Conservation (phyloP, 2,329 filamentous ascomycete species). For the Apiospora arundinis region DNA sequence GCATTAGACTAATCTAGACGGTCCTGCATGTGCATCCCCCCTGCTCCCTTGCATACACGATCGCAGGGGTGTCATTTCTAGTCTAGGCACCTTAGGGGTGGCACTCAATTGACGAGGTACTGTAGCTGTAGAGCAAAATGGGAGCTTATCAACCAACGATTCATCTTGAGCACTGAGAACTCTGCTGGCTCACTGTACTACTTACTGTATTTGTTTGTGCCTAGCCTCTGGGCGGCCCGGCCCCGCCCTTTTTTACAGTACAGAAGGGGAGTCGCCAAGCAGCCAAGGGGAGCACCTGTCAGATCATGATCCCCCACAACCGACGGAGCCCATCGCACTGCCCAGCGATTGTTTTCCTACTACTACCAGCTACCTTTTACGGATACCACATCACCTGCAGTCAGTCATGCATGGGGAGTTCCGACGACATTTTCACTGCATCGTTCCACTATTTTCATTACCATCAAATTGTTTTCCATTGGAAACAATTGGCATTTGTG, state of each 20-base stretch:
- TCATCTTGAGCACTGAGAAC: not conserved
- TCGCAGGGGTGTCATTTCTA: not conserved
- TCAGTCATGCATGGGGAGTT: not conserved
- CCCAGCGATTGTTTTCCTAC: not conserved
- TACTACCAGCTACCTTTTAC: too few relatives aligned
- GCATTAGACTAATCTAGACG: slow-evolving; percentile 7
- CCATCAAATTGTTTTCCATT: not conserved
- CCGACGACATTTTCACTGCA: not conserved
- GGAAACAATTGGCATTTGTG: not conserved
- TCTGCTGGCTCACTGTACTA: not conserved
- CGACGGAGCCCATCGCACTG: not conserved
- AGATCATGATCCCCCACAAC: not conserved
- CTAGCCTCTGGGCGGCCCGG: not conserved
- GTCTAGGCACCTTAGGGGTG: too few relatives aligned
- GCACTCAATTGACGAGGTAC: too few relatives aligned
- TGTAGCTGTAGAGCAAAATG: too few relatives aligned
- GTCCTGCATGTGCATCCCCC: not conserved
- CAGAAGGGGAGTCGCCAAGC: too few relatives aligned
- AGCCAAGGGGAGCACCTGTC: not conserved
- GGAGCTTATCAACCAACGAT: not conserved
- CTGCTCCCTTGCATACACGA: slow-evolving; percentile 16
- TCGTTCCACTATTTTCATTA: not conserved
- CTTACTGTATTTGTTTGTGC: not conserved
- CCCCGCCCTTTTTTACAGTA: not conserved
- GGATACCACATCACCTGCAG: not conserved